These are phyloP conservation scores for Tetragonia tetragonoides DNA, from an alignment of 148 eudicot species.

Conservation along the genomic window DNA sequence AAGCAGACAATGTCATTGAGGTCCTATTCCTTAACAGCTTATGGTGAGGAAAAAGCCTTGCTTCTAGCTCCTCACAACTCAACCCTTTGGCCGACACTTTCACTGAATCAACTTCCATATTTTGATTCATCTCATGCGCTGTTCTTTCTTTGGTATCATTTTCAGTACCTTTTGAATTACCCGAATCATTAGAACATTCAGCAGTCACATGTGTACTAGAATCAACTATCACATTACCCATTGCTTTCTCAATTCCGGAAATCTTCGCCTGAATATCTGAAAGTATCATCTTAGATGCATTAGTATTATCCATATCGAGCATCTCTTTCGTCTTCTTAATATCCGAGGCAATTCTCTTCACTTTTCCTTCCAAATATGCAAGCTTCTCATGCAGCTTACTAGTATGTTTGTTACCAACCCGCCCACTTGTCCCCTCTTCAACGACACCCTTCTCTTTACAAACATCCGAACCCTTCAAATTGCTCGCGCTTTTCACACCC, in stretches of 20 bases:
- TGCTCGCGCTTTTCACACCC: constrained; percentile 18
- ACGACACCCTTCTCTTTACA: constrained; percentile 34
- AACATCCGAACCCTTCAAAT: constrained; percentile 18
- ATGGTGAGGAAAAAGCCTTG: constrained; percentile 80
- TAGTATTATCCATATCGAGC: constrained; percentile 74
- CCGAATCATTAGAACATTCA: constrained; percentile 21
- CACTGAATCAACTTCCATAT: constrained; percentile 22
- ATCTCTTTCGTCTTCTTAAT: constrained; percentile 89
- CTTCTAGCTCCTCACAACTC: constrained; percentile 68
- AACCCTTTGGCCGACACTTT: constrained; percentile 49
- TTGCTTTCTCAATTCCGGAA: constrained; percentile 87
- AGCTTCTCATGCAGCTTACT: constrained; percentile 85
- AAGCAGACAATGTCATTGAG: constrained; percentile 26
- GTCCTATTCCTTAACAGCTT: constrained; percentile 53
- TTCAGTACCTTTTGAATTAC: constrained; percentile 14
- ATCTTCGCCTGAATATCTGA: constrained; percentile 85
- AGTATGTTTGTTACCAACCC: constrained; percentile 43
- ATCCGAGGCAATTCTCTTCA: constrained; percentile 86
- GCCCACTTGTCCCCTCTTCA: constrained; percentile 32
- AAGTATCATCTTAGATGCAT: constrained; percentile 68
- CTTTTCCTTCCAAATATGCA: constrained; percentile 86
- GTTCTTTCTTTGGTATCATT: constrained; percentile 12
- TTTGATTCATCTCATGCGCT: constrained; percentile 9
- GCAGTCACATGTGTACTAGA: constrained; percentile 33
- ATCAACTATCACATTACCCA: constrained; percentile 49